Evolutionary conservation across 306 rosid genomes (phyloP), one percentile per base, ranked within the genome.

Genomic region (Clitoria ternatea): DNA sequence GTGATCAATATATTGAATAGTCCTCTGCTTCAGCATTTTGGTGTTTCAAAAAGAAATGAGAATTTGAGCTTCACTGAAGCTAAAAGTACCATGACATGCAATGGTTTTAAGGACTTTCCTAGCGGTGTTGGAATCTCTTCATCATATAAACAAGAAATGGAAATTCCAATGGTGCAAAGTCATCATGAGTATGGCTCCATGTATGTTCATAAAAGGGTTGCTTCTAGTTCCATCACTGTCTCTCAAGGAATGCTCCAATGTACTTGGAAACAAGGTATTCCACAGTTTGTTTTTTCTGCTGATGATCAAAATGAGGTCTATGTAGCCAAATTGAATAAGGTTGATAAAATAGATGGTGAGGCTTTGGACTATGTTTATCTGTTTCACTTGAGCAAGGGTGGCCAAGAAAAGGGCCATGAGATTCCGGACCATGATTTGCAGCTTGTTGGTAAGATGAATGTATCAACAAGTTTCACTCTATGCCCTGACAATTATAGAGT

Each of bases 51-150:
- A 40, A 22, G 22, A 39, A 40, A 23, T 23, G 52, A 40, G 4
- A 17, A 59, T 32, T 32, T 59, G 65, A 56, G 7, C 63, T 29
- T 56, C 7, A 32, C 17, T 59, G 65, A 29, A 32, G 27, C 26
- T 59, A 59, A 33, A 59, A 32, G 5, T n/a, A n/a, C n/a, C 12
- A 40, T n/a, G 23, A 42, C 0, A 23, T 42, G 54, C 50, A 23
- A 23, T 62, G 59, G 30, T 18, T 42, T 55, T 48, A 47, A 6
- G 69, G 79, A 77, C 14, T 83, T 82, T 45, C 75, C 83, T n/a
- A 72, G 74, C 2, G 66, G 73, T 50, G 60, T 74, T 13, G 69
- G 70, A 56, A 55, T 76, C 66, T 78, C 81, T 59, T 82, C 90
- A 3, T 56, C 89, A 12, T 18, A 48, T 63, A 61, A 72, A 29